These are phyloP conservation scores for Hemisphaericaspora xylofermentans DNA, from an alignment of 1,139 yeast species.

Conservation along the genomic window DNA sequence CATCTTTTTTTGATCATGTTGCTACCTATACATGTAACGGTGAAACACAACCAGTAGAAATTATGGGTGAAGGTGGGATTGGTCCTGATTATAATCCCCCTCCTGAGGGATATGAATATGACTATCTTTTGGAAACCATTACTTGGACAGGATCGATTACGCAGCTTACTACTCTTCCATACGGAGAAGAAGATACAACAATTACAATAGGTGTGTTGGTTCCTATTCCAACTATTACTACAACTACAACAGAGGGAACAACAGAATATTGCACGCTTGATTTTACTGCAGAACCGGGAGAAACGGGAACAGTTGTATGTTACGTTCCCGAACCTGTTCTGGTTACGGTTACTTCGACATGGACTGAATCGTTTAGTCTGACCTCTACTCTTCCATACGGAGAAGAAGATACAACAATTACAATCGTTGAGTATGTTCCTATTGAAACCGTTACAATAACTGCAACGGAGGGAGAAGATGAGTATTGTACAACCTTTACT, in stretches of 20 bases:
- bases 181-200: no score
- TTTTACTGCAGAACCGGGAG: no score
- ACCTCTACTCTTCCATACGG: conserved; percentile 21
- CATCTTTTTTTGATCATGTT: conserved; percentile 4
- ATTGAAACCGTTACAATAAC: conserved; percentile 15
- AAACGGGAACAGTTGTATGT: no score
- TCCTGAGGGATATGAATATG: conserved; percentile 20
- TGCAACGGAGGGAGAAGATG: conserved; percentile 3
- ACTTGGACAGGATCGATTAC: no score
- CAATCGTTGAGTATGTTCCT: conserved; percentile 14
- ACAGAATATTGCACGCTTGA: no score
- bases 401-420: conserved; percentile 12
- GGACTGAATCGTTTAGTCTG: conserved; percentile 20
- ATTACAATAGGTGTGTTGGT: no score
- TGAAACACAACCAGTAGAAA: no score
- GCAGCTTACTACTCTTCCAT: no score
- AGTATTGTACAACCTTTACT: not conserved
- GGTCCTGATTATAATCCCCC: conserved; percentile 11
- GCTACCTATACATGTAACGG: conserved; percentile 13
- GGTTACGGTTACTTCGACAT: no score
- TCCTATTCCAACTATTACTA: no score
- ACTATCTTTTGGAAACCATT: conserved; percentile 17
- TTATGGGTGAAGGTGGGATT: conserved; percentile 10
- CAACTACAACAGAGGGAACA: not conserved
- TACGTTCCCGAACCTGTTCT: no score